Percentiles rank a stretch among this genome's conserved stretches.
Evolutionary conservation across 2,329 filamentous ascomycete species (phyloP).

Genomic region (Ceratocystis cubensis): DNA sequence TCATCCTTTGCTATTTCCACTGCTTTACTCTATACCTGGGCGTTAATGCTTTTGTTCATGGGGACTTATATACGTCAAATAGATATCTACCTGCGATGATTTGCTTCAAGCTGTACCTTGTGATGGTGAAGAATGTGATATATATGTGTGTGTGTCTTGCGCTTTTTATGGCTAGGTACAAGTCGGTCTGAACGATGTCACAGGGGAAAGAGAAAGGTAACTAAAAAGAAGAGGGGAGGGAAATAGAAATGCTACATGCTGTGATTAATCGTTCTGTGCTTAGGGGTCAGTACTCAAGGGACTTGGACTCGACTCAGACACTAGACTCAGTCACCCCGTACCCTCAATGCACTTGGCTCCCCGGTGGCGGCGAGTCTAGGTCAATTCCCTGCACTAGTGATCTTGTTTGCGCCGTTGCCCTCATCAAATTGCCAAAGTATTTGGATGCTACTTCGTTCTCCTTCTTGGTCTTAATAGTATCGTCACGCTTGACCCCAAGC

Average conservation of each 20-base stretch:
- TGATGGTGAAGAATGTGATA: neutral
- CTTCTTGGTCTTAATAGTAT: constrained; percentile 65
- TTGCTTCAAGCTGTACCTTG: too few species aligned
- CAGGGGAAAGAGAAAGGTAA: neutral
- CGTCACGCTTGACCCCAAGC: constrained; percentile 62
- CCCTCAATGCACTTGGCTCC: constrained; percentile 18
- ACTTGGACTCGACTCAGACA: neutral
- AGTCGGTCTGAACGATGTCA: neutral
- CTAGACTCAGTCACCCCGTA: neutral
- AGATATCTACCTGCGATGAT: neutral
- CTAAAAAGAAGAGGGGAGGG: neutral
- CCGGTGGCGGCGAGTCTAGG: constrained; percentile 40
- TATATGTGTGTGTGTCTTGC: neutral
- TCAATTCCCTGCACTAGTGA: constrained; percentile 40
- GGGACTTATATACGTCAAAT: constrained; percentile 1
- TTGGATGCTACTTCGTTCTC: constrained; percentile 81
- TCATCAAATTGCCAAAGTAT: constrained; percentile 79
- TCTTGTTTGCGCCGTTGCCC: constrained; percentile 45
- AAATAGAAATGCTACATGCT: neutral
- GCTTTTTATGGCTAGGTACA: neutral
- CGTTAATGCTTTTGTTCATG: constrained; percentile 1
- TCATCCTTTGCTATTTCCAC: neutral
- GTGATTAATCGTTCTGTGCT: neutral
- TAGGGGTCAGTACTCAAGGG: neutral
- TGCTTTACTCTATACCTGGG: neutral